Percentiles rank a stretch among this genome's conserved stretches.
Conservation (phyloP, 2,329 filamentous ascomycete species). For the Fusarium siculi region DNA sequence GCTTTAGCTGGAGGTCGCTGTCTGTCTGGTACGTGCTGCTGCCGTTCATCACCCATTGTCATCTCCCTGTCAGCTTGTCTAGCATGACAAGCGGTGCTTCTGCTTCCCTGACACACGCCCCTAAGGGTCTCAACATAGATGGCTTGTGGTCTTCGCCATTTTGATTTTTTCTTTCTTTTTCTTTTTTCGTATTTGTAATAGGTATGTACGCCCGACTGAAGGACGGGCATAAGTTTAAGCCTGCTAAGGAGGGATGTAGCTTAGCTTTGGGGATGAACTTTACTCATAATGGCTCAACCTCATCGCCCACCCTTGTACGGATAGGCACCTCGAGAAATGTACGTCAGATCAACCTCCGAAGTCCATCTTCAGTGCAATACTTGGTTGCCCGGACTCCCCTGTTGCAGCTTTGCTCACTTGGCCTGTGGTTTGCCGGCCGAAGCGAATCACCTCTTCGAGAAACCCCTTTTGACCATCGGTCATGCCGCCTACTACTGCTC, state of each 20-base stretch:
- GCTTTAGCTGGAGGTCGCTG: conserved; percentile 7
- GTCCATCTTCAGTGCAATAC: conserved; percentile 94
- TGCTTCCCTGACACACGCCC: not conserved
- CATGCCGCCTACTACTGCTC: conserved; percentile 77
- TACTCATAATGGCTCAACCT: conserved; percentile 7
- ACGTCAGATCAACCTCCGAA: conserved; percentile 66
- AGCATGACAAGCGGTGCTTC: not conserved
- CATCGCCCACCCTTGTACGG: not conserved
- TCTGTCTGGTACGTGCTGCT: not conserved
- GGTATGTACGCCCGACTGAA: conserved; percentile 1
- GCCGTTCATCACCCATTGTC: not conserved
- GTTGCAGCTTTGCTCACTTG: conserved; percentile 53
- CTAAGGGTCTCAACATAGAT: not conserved
- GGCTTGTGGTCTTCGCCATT: conserved; percentile 3
- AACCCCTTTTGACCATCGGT: conserved; percentile 75
- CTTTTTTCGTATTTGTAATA: conserved; percentile 5
- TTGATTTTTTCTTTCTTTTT: not conserved
- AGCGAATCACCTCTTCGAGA: conserved; percentile 83
- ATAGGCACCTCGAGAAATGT: conserved; percentile 3
- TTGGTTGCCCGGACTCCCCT: conserved; percentile 71
- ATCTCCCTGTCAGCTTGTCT: conserved; percentile 13
- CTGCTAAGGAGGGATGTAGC: conserved; percentile 14
- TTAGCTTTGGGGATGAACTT: conserved; percentile 5
- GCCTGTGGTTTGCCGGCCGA: conserved; percentile 62
- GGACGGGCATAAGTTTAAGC: not conserved